Percentiles rank a stretch among this genome's conserved stretches.
phyloP scores from a whole-genome alignment of 805 yeast species.

The Kuraishia hungarica region DNA sequence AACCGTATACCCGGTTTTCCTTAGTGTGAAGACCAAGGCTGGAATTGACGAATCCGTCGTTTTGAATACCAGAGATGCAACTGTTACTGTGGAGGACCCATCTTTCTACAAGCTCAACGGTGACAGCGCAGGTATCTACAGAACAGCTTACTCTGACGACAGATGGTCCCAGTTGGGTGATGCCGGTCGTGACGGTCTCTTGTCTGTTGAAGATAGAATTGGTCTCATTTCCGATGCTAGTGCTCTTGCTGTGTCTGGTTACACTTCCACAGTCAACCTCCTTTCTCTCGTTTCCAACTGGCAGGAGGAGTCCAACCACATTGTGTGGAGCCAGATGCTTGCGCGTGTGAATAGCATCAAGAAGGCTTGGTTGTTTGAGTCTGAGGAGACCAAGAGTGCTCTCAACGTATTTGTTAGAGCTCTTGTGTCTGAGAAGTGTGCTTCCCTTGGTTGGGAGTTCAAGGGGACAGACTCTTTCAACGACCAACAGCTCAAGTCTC shows the following conservation, averaged over 20 bases:
- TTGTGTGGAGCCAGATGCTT: constrained; percentile 60
- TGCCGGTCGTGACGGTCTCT: constrained; percentile 44
- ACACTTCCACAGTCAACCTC: constrained; percentile 51
- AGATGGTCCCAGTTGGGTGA: constrained; percentile 64
- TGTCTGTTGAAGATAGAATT: constrained; percentile 70
- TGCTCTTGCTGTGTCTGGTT: constrained; percentile 64
- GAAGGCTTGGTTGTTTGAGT: constrained; percentile 49
- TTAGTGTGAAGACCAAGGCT: constrained; percentile 47
- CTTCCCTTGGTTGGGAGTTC: constrained; percentile 60
- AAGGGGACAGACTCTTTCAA: constrained; percentile 45
- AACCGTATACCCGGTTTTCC: constrained; percentile 61
- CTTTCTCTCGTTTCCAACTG: constrained; percentile 52
- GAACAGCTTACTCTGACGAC: constrained; percentile 61
- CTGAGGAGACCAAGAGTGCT: constrained; percentile 33
- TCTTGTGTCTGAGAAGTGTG: constrained; percentile 45
- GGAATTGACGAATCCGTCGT: constrained; percentile 56
- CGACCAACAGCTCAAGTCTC: constrained; percentile 58
- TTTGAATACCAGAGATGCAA: constrained; percentile 33
- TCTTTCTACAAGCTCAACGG: constrained; percentile 62
- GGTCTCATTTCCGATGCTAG: constrained; percentile 78
- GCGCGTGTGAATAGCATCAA: constrained; percentile 38
- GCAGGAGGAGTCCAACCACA: constrained; percentile 51
- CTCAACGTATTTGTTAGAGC: constrained; percentile 44
- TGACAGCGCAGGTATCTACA: constrained; percentile 67
- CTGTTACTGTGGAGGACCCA: constrained; percentile 35